These are phyloP conservation scores for Falciphora oryzae DNA, from an alignment of 2,329 filamentous ascomycete species.

Conservation along the genomic window DNA sequence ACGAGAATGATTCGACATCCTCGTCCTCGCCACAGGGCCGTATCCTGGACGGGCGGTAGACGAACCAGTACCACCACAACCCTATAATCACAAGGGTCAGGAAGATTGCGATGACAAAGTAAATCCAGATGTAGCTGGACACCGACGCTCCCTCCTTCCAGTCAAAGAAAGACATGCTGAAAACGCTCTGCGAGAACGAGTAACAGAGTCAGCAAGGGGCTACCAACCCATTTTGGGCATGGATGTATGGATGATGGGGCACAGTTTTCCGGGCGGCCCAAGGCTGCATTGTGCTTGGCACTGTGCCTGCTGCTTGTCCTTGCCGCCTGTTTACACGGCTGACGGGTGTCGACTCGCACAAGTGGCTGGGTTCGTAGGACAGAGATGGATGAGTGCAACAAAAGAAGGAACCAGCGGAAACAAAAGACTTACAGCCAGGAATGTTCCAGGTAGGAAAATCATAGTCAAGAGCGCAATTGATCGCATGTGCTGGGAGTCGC, in stretches of 20 bases:
- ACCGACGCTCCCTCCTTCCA: neutral
- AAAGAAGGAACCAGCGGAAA: too few relatives aligned
- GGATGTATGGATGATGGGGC: too few relatives aligned
- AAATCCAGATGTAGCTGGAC: constrained; percentile 8
- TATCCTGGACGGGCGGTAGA: constrained; percentile 1
- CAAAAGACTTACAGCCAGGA: constrained; percentile 21
- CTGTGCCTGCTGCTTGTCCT: too few relatives aligned
- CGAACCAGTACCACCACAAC: constrained; percentile 6
- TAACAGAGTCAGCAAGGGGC: too few relatives aligned
- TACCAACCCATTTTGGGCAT: too few relatives aligned
- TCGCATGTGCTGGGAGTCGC: constrained; percentile 24
- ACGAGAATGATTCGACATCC: neutral
- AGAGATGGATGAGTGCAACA: neutral
- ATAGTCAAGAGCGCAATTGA: constrained; percentile 26
- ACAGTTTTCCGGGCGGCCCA: too few relatives aligned
- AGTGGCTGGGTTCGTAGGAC: neutral
- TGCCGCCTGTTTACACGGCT: neutral
- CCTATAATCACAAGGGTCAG: neutral
- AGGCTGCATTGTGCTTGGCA: too few relatives aligned
- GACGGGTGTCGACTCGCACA: too few relatives aligned
- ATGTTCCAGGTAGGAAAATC: constrained; percentile 27
- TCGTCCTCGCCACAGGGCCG: neutral
- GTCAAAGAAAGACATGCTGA: constrained; percentile 10
- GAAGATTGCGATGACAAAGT: neutral
- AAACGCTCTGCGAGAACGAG: neutral